A percentile compares a stretch with the other conserved stretches of the same genome.
Evolutionary conservation across 1,284 basidiomycete species (phyloP).

Genomic region (Tilletia caries): DNA sequence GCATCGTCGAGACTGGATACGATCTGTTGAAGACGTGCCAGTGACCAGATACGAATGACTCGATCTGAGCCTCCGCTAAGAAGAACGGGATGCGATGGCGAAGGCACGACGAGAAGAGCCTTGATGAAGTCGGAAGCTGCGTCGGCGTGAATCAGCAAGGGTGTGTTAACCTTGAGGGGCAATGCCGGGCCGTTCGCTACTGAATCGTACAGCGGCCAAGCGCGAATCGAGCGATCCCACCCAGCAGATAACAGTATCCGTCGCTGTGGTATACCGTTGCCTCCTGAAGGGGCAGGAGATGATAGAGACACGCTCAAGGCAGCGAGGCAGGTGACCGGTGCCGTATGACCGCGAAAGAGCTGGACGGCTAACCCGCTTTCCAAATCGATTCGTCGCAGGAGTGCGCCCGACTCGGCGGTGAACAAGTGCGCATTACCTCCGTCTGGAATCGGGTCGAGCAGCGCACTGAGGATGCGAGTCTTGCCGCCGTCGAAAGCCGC

Average conservation of each 20-base stretch:
- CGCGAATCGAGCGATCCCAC: conserved; percentile 27
- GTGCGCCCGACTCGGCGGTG: conserved; percentile 25
- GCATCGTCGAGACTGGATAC: not conserved
- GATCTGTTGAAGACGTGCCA: not conserved
- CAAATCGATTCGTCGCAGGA: conserved; percentile 21
- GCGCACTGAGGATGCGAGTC: conserved; percentile 17
- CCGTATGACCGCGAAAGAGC: conserved; percentile 25
- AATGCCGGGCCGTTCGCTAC: not conserved
- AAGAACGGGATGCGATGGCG: conserved; percentile 13
- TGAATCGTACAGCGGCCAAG: conserved; percentile 14
- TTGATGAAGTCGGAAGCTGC: conserved; percentile 38
- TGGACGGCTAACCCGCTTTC: conserved; percentile 22
- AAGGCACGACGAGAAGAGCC: conserved; percentile 20
- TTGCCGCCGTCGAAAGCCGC: conserved; percentile 26
- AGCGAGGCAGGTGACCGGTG: conserved; percentile 23
- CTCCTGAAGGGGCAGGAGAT: not conserved
- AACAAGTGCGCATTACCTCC: conserved; percentile 13
- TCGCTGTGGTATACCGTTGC: not conserved
- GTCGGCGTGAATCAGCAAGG: conserved; percentile 3
- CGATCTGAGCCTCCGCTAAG: conserved; percentile 31
- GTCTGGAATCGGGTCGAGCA: not conserved
- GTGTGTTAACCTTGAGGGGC: not conserved
- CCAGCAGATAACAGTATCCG: conserved; percentile 25
- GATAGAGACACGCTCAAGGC: conserved; percentile 14
- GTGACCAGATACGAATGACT: conserved; percentile 23